A percentile compares a stretch with the other conserved stretches of the same genome.
phyloP scores from a whole-genome alignment of 2,329 filamentous ascomycete species.

The Zalaria sp. region DNA sequence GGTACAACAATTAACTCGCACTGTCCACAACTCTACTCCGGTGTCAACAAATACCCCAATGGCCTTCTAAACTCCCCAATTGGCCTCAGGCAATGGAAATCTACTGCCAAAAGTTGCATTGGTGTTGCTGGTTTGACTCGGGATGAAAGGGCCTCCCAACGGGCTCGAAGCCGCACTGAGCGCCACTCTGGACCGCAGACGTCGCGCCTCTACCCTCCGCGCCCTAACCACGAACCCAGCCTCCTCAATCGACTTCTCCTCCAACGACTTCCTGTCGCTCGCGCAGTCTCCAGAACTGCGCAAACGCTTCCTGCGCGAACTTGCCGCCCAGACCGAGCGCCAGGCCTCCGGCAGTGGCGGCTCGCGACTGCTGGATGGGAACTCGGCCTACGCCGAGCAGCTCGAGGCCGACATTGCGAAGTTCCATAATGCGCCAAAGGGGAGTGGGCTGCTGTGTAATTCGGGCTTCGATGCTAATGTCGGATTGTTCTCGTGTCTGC shows the following conservation, averaged over 20 bases:
- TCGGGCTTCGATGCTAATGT: slow-evolving; percentile 39
- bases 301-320: slow-evolving; percentile 32
- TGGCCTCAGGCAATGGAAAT: too few species aligned
- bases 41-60: too few species aligned
- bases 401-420: slow-evolving; percentile 43
- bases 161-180: slow-evolving; percentile 12
- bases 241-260: slow-evolving; percentile 42
- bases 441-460: slow-evolving; percentile 45
- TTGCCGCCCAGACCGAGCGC: slow-evolving; percentile 19
- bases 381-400: slow-evolving; percentile 44
- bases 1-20: too few species aligned
- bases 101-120: too few species aligned
- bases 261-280: slow-evolving; percentile 52
- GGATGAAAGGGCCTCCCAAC: background rate
- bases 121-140: too few species aligned
- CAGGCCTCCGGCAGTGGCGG: slow-evolving; percentile 42
- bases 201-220: slow-evolving; percentile 30
- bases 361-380: slow-evolving; percentile 51
- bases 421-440: slow-evolving; percentile 48
- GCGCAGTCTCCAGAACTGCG: slow-evolving; percentile 34
- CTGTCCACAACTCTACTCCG: too few species aligned
- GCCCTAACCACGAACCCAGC: slow-evolving; percentile 30
- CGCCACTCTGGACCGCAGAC: slow-evolving; percentile 22
- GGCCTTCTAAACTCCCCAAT: too few species aligned
- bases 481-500: slow-evolving; percentile 32